phyloP scores from a whole-genome alignment of 305 asterid genomes.

The Vinca major region DNA sequence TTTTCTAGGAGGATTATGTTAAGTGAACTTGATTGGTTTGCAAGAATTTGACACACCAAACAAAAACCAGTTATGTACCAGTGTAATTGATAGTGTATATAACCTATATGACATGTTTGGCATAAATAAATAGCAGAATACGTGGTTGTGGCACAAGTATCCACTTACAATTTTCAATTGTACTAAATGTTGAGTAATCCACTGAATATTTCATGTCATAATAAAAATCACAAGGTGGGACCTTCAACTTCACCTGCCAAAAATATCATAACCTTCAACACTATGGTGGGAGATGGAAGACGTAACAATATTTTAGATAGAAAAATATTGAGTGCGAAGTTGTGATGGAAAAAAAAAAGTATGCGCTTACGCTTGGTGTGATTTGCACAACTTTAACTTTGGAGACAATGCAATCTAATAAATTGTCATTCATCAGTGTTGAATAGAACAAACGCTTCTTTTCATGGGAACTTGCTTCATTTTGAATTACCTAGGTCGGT shows the following conservation, averaged over 20 bases:
- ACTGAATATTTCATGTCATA: constrained; percentile 78
- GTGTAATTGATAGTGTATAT: not conserved
- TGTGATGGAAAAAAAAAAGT: not conserved
- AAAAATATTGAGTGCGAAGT: not conserved
- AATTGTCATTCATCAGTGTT: constrained; percentile 56
- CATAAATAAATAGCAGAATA: not conserved
- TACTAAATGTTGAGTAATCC: constrained; percentile 64
- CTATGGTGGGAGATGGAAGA: not conserved
- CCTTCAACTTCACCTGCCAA: constrained; percentile 35
- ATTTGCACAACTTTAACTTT: constrained; percentile 46
- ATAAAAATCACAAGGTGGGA: constrained; percentile 44
- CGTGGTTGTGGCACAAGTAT: not conserved
- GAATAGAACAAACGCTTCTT: constrained; percentile 68
- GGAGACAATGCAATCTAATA: constrained; percentile 63
- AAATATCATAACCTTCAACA: constrained; percentile 15
- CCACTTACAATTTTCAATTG: constrained; percentile 10
- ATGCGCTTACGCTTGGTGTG: constrained; percentile 22
- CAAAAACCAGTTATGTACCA: not conserved
- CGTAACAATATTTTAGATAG: not conserved
- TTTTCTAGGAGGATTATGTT: not conserved
- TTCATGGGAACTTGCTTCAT: constrained; percentile 44
- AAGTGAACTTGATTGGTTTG: not conserved
- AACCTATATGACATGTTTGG: not conserved
- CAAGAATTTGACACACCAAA: not conserved
- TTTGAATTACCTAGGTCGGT: constrained; percentile 44